Evolutionary conservation across 768 basidiomycete genomes (phyloP), one percentile per base, ranked within the genome.

Genomic region (Mycena haematopus): DNA sequence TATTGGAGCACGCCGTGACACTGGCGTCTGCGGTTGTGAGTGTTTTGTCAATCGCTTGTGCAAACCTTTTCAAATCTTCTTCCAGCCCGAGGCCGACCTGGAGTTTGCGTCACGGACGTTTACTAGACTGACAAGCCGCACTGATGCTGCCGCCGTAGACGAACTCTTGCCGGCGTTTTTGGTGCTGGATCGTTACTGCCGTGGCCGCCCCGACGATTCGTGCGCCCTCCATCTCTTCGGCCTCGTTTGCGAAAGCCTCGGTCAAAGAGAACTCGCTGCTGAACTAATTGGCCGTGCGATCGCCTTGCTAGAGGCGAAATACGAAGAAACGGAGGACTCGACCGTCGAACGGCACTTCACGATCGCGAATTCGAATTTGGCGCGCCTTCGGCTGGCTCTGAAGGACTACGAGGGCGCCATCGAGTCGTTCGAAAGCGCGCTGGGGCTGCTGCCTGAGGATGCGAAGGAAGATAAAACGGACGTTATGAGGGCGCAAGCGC

Each of bases 291-390:
- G 79, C 35, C 82, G 81, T 29, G 87, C 91, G 0, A 92, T 93
- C 15, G 62, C 74, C 4, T 79, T 95, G 11, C 78, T 99, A n/a
- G 96, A 99, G 74, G 82, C 86, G 1, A 82, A 84, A 27, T 99
- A 97, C 76, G 97, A 99, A 73, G 87, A 90, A 56, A 85, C 84
- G 15, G 97, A 99, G 74, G 90, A 93, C 56, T 75, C 88, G 1
- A 77, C 80, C 24, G 85, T 93, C 13, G 97, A 98, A 74, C 77
- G 80, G 52, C 88, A 85, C 56, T 99, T 90, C 70, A 86, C 84
- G 6, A 85, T 95, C 40, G 92, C 95, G 0, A 91, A 95, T 65
- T 78, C 85, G 24, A 96, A 91, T 61, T 77, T 94, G 9, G 97
- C 89, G 0, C 86, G 97, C 11, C 73, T 96, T 25, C 82, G 85